These are phyloP conservation scores for Colletotrichum orchidophilum DNA, from an alignment of 2,329 filamentous ascomycete genomes.

Conservation along the genomic window DNA sequence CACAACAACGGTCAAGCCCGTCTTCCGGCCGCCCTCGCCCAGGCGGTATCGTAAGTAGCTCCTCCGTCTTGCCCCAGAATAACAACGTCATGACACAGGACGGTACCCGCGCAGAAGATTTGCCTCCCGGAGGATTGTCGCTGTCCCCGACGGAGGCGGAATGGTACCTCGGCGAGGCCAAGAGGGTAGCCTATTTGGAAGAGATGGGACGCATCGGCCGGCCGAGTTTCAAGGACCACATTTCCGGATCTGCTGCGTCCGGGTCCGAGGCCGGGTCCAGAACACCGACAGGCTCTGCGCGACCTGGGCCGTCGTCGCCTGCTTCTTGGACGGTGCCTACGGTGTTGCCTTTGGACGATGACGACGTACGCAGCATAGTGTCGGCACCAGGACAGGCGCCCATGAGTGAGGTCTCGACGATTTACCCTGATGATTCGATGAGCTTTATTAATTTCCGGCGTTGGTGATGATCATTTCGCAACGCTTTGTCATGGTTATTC, in stretches of 20 bases:
- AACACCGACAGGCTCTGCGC: neutral
- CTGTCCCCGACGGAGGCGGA: neutral
- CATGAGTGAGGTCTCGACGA: neutral
- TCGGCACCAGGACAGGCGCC: neutral
- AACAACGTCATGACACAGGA: constrained; percentile 26
- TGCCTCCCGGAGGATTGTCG: neutral
- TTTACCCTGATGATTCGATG: neutral
- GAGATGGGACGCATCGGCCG: neutral
- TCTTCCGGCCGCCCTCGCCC: neutral
- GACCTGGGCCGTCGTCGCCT: neutral
- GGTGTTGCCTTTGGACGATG: neutral
- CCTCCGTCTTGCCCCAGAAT: neutral
- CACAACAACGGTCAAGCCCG: neutral
- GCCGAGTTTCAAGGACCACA: neutral
- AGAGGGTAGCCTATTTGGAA: neutral
- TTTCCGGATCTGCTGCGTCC: neutral
- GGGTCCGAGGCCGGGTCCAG: neutral
- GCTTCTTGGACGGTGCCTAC: neutral
- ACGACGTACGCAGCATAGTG: neutral
- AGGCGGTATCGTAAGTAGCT: constrained; percentile 20
- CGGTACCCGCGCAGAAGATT: neutral
- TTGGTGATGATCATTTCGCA: too few species aligned
- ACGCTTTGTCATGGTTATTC: too few species aligned
- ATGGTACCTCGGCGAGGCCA: neutral
- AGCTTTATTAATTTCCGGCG: neutral